Percentiles rank a stretch among this genome's conserved stretches.
phyloP scores from a whole-genome alignment of 768 basidiomycete genomes.

The Lactarius hengduanensis region DNA sequence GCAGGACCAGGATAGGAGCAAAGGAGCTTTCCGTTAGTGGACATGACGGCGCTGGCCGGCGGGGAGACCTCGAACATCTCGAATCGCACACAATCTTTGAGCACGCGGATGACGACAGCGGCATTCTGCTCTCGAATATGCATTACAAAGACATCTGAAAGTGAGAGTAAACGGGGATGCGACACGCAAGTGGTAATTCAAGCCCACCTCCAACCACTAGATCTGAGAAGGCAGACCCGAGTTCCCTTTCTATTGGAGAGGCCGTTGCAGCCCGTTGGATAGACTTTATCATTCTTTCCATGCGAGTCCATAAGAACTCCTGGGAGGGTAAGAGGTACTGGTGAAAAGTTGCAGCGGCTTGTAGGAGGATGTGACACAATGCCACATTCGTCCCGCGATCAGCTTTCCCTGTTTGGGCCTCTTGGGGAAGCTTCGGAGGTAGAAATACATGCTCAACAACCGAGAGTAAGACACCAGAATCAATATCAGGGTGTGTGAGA shows the following conservation, averaged over 20 bases:
- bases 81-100: constrained; percentile 3
- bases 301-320: background rate
- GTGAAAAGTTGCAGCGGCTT: background rate
- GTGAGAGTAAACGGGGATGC: background rate
- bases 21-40: constrained; percentile 37
- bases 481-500: background rate
- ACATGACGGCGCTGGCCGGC: constrained; percentile 38
- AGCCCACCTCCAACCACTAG: constrained; percentile 7
- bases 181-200: no score
- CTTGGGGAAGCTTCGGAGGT: constrained; percentile 22
- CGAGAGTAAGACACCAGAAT: background rate
- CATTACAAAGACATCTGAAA: constrained; percentile 15
- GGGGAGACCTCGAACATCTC: constrained; percentile 45
- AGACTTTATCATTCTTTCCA: constrained; percentile 7
- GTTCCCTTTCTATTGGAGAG: background rate
- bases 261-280: background rate
- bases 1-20: constrained; percentile 41
- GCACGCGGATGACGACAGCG: constrained; percentile 4
- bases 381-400: background rate
- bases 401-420: background rate
- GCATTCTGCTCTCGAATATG: constrained; percentile 18
- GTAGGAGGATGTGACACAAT: constrained; percentile 15
- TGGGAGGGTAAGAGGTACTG: background rate
- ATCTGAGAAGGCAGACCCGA: background rate
- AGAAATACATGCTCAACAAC: constrained; percentile 22